Base-by-base conservation (phyloP, 2,329 filamentous ascomycete genomes). In the Fusarium buharicum region DNA sequence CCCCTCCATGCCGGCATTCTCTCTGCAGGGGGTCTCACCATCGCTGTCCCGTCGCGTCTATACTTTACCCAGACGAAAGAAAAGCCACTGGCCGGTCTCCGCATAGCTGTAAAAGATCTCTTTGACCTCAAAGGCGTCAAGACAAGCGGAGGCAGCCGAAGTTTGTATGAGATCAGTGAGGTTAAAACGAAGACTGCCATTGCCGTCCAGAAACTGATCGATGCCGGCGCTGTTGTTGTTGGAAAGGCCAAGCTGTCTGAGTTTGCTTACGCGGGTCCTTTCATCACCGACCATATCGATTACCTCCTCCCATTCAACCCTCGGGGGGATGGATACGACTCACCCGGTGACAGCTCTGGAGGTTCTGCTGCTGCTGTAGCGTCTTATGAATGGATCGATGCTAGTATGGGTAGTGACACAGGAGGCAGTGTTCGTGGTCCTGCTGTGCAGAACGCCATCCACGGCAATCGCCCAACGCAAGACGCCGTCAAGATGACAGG, bases 271-370 rank as follows among this genome's bases (percentile, higher is more conserved):
- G 63, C 45, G 1, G 63, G 49, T 0, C 11, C 11, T 1, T 53
- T 17, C 2, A 33, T 51, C 1, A 41, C 63, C 0, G 63, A 66
- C 2, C 43, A 53, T 2, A 55, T 78, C 3, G 76, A 78, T 49
- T 77, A 74, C 34, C 76, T 78, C 13, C 68, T 74, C 0, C 79
- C 79, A 0, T 80, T 79, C 62, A 81, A 81, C 55, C 77, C 79
- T 1, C 70, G 79, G 1, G 82, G 77, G 0, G 82, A 84, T 52
- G 78, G 79, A 0, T 83, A 82, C 34, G 76, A 79, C 45, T 73
- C 76, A 3, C 75, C 81, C 57, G 78, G 77, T 0, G 80, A 78
- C 1, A 84, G 81, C 1, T 84, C 77, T 0, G 73, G 75, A 0
- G 79, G 78, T 0, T 73, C 74, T 1, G 77, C 72, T 6, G 77